A percentile compares a stretch with the other conserved stretches of the same genome.
Conservation (phyloP, 148 eudicot genomes). For the Camellia japonica region DNA sequence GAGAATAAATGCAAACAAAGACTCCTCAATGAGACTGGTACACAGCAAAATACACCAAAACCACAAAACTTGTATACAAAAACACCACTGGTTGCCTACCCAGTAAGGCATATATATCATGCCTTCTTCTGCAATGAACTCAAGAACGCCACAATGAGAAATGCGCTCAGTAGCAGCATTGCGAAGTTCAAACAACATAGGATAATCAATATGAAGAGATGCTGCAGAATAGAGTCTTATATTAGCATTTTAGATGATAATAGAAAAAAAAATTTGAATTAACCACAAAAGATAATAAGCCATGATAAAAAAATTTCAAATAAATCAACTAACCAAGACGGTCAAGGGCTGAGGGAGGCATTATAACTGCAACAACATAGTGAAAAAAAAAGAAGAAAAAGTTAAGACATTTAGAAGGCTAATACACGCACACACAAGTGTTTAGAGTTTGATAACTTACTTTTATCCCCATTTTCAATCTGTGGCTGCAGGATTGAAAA, state of each 20-base stretch:
- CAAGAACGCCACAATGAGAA: conserved; percentile 89
- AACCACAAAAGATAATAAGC: background rate
- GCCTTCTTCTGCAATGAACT: conserved; percentile 99
- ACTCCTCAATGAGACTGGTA: background rate
- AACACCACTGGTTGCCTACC: conserved; percentile 38
- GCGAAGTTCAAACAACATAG: conserved; percentile 82
- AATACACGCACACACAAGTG: background rate
- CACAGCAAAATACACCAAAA: conserved; percentile 6
- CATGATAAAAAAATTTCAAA: background rate
- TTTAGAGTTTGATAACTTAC: conserved; percentile 39
- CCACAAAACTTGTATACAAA: background rate
- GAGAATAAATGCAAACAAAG: background rate
- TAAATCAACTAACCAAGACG: conserved; percentile 75
- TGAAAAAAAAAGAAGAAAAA: no score
- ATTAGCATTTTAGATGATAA: background rate
- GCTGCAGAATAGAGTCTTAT: conserved; percentile 42
- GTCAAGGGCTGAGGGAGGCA: conserved; percentile 98
- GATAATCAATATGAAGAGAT: conserved; percentile 88
- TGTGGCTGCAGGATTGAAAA: conserved; percentile 67
- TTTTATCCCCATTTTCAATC: conserved; percentile 88
- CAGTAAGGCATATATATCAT: conserved; percentile 97
- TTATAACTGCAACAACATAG: conserved; percentile 63
- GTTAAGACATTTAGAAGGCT: background rate
- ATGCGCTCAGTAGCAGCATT: conserved; percentile 69
- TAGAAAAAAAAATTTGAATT: background rate